A percentile compares a stretch with the other conserved stretches of the same genome.
These are phyloP conservation scores for Camellia sinensis DNA, from an alignment of 148 eudicot genomes.

Conservation along the genomic window DNA sequence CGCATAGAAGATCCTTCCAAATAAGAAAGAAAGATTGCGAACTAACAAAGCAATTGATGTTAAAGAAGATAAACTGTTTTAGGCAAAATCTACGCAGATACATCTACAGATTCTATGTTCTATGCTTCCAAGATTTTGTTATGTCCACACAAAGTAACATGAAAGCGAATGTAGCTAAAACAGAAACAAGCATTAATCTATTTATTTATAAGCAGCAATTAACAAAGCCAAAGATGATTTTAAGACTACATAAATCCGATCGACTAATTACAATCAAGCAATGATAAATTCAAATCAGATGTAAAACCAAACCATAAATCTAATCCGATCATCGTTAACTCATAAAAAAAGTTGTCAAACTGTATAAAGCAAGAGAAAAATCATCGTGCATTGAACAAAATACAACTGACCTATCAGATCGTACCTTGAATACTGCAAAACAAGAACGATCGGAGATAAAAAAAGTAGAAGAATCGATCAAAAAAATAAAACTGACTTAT, in stretches of 20 bases:
- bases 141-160: not conserved
- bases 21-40: not conserved
- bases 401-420: conserved; percentile 23
- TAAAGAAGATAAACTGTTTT: not conserved
- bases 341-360: conserved; percentile 8
- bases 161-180: conserved; percentile 3
- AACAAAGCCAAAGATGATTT: not conserved
- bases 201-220: no score
- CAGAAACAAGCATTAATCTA: not conserved
- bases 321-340: conserved; percentile 12
- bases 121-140: not conserved
- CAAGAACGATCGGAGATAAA: conserved; percentile 52
- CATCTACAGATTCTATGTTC: not conserved
- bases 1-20: not conserved
- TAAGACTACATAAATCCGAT: not conserved
- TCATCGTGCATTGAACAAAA: not conserved
- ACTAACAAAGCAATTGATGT: conserved; percentile 1
- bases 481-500: conserved; percentile 10
- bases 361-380: not conserved
- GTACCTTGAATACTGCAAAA: conserved; percentile 39
- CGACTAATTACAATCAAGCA: not conserved
- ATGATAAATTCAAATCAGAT: not conserved
- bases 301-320: conserved; percentile 4
- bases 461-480: conserved; percentile 32
- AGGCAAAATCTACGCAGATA: not conserved